These are phyloP conservation scores for Amanita molliuscula DNA, from an alignment of 768 basidiomycete species.

Conservation along the genomic window DNA sequence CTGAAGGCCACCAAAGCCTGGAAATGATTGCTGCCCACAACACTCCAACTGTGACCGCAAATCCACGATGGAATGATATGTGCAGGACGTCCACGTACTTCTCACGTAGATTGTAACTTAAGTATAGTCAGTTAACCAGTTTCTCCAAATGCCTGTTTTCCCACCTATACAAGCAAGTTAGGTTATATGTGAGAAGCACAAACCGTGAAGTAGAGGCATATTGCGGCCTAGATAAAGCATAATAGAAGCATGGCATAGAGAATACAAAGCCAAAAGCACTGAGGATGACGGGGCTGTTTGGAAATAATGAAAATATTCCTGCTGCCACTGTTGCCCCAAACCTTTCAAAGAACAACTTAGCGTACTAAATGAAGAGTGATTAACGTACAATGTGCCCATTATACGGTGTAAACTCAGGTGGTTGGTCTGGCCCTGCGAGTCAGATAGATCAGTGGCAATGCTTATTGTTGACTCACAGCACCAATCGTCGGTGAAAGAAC, in stretches of 20 bases:
- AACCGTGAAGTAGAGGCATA: slow-evolving; percentile 72
- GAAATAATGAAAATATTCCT: slow-evolving; percentile 60
- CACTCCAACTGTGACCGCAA: slow-evolving; percentile 78
- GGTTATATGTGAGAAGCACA: slow-evolving; percentile 79
- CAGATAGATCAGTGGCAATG: background rate
- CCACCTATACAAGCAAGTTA: slow-evolving; percentile 68
- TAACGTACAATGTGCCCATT: slow-evolving; percentile 68
- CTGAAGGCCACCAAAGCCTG: slow-evolving; percentile 92
- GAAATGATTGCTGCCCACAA: slow-evolving; percentile 86
- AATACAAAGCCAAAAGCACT: slow-evolving; percentile 82
- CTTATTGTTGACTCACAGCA: slow-evolving; percentile 35
- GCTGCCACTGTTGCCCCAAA: slow-evolving; percentile 74
- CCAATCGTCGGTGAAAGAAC: slow-evolving; percentile 89
- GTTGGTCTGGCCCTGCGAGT: slow-evolving; percentile 53
- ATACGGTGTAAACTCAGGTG: slow-evolving; percentile 76
- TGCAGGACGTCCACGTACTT: slow-evolving; percentile 46
- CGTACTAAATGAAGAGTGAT: background rate
- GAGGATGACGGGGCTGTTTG: slow-evolving; percentile 63
- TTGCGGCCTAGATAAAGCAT: slow-evolving; percentile 69
- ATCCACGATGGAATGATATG: slow-evolving; percentile 68
- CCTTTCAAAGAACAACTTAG: slow-evolving; percentile 23
- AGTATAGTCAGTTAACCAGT: background rate
- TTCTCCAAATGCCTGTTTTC: slow-evolving; percentile 13
- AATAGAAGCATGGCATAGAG: slow-evolving; percentile 91
- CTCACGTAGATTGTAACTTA: slow-evolving; percentile 73